Base-by-base conservation (phyloP, 208 protist species). In the Acanthamoeba triangularis region DNA sequence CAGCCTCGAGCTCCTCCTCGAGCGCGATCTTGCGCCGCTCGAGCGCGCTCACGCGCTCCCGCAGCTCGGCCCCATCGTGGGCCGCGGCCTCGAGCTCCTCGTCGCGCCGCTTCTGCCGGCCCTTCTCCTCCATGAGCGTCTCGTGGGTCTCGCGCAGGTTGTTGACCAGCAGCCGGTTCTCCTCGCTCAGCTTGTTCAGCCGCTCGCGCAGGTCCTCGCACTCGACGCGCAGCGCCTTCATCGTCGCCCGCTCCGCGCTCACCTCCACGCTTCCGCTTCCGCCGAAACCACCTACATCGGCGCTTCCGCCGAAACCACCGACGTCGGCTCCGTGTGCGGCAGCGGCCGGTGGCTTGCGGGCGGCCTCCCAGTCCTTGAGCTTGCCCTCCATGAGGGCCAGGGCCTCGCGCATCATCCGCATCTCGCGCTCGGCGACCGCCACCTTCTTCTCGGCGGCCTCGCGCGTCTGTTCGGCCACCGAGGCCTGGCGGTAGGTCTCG, bases 191-290 rank as follows among this genome's bases (percentile, higher is more conserved):
- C 72, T 80, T 80, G 72, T 30, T 44, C 1, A 80, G 41, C 41
- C 72, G 72, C 18, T 80, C 72, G 35, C 72, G 72, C 14, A 80
- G 72, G 33, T 80, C 72, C 14, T 80, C 33, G 41, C 72, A 80
- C 72, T 80, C 72, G 41, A 30, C n/a, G 33, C 72, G 72, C 13
- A 80, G 61, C 56, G 56, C 67, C 33, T 76, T 76, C 25, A 33
- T 33, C 33, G 67, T 10, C 0, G 25, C 67, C 13, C 44, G 44
- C 5, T 47, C 44, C 44, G 44, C 44, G 61, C 61, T 69, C 25
- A 69, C 25, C 7, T 69, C 61, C 25, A 30, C 61, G n/a, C 61
- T 69, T 23, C 61, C 20, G 11, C 61, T 23, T 69, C n/a, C 20
- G 61, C 61, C n/a, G 20, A 23, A 30, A n/a, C 61, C 61, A n/a